Evolutionary conservation across 2,329 filamentous ascomycete species (phyloP), one percentile per base, ranked within the genome.

Genomic region (Monosporascus cannonballus): DNA sequence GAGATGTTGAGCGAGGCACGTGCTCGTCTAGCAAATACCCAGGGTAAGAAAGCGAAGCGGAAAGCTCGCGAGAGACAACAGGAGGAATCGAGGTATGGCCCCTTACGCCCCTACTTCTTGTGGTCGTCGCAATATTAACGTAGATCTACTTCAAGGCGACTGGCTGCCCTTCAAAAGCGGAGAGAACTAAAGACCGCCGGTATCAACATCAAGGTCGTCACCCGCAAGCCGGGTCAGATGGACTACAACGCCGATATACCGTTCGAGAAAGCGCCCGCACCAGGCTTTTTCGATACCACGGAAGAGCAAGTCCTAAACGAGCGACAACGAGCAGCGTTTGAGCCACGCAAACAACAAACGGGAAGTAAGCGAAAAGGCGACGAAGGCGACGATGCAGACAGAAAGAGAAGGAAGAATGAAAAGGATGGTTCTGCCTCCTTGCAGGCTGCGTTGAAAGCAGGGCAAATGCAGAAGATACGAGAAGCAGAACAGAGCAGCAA

Each of bases 181-280:
- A 84, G 94, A 61, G 94, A 99, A 73, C 83, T 99, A 59, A 99
- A 99, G 75, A 95, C 92, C 67, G 91, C 94, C 2, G 94, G 94
- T 47, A 97, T 99, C 73, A 99, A 99, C 70, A 91, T 97, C 75
- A 99, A 97, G 73, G 86, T 97, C 53, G 85, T 85, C 3, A 94
- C 88, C 15, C 84, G 88, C 55, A 97, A 97, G 76, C 86, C 90
- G 76, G 94, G 94, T 0, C 87, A 97, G 75, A 99, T 99, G 90
- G 94, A 99, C 71, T 99, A 99, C 76, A 99, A 99, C 71, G 94
- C 94, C 63, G 94, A 99, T 63, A 96, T 99, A 59, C 94, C 94
- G 0, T 97, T 99, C 60, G 94, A 99, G 70, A 96, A 94, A 71
- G 89, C 89, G 58, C 86, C 94, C 0, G 87, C 88, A 0, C 76